Conservation (phyloP, 345 rosid species). For the Brassica nigra region DNA sequence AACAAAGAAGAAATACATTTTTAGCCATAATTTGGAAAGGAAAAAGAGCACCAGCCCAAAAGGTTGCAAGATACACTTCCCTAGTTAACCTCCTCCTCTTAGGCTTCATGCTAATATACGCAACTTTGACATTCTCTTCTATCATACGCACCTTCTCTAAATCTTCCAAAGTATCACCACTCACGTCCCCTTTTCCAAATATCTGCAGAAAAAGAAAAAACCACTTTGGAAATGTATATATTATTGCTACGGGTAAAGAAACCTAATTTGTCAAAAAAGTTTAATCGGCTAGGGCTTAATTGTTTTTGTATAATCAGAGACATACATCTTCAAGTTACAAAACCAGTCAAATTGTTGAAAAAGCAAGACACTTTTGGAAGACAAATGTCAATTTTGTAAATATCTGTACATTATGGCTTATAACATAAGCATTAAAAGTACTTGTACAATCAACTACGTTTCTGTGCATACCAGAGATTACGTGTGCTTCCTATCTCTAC, state of each 20-base stretch:
- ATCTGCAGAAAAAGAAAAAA: constrained; percentile 8
- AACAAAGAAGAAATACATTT: neutral
- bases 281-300: constrained; percentile 3
- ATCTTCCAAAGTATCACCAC: constrained; percentile 31
- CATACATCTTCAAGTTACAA: neutral
- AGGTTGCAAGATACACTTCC: constrained; percentile 34
- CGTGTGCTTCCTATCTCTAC: constrained; percentile 57
- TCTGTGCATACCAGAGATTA: constrained; percentile 44
- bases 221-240: constrained; percentile 1
- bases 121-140: constrained; percentile 43
- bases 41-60: constrained; percentile 28
- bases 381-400: neutral
- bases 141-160: constrained; percentile 26
- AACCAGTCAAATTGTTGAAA: constrained; percentile 22
- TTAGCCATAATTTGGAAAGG: constrained; percentile 19
- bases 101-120: constrained; percentile 56
- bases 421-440: constrained; percentile 42
- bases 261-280: constrained; percentile 30
- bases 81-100: neutral
- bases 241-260: constrained; percentile 23
- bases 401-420: neutral
- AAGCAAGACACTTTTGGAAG: constrained; percentile 20
- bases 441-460: constrained; percentile 43
- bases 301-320: neutral
- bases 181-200: constrained; percentile 24